Evolutionary conservation across 306 rosid genomes (phyloP).

Genomic region (Bauhinia variegata): DNA sequence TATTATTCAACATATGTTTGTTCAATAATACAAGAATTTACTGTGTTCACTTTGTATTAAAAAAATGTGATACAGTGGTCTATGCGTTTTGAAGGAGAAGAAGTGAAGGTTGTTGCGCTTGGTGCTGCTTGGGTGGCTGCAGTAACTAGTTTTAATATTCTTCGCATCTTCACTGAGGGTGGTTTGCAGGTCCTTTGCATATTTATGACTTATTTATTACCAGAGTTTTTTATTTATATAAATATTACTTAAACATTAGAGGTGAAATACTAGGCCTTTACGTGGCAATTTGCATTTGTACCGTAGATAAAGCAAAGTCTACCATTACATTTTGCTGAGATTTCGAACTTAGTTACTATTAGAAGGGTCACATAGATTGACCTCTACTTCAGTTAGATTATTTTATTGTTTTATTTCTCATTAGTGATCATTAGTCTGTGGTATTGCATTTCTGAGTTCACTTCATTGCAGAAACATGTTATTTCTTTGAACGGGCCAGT

Average conservation of each 20-base stretch:
- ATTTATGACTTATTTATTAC: conserved; percentile 7
- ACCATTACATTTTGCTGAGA: background rate
- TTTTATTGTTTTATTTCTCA: background rate
- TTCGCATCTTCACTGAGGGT: conserved; percentile 84
- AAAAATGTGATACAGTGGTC: conserved; percentile 79
- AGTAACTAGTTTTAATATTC: conserved; percentile 78
- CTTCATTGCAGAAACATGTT: conserved; percentile 69
- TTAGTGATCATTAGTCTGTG: conserved; percentile 10
- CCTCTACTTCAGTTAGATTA: too few relatives aligned
- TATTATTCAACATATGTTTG: conserved; percentile 13
- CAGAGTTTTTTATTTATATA: background rate
- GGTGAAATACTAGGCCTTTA: background rate
- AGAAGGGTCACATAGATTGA: too few relatives aligned
- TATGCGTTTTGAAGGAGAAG: conserved; percentile 96
- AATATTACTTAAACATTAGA: conserved; percentile 5
- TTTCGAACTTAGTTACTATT: too few relatives aligned
- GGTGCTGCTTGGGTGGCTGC: conserved; percentile 95
- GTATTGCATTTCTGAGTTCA: conserved; percentile 33
- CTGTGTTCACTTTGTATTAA: conserved; percentile 38
- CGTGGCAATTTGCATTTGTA: conserved; percentile 8
- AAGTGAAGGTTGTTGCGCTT: conserved; percentile 85
- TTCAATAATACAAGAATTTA: conserved; percentile 16
- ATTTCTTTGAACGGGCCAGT: conserved; percentile 85
- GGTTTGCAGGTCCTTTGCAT: conserved; percentile 95
- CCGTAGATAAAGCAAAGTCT: conserved; percentile 19